Evolutionary conservation across 2,329 filamentous ascomycete genomes (phyloP).

Genomic region (Colletotrichum kahawae): DNA sequence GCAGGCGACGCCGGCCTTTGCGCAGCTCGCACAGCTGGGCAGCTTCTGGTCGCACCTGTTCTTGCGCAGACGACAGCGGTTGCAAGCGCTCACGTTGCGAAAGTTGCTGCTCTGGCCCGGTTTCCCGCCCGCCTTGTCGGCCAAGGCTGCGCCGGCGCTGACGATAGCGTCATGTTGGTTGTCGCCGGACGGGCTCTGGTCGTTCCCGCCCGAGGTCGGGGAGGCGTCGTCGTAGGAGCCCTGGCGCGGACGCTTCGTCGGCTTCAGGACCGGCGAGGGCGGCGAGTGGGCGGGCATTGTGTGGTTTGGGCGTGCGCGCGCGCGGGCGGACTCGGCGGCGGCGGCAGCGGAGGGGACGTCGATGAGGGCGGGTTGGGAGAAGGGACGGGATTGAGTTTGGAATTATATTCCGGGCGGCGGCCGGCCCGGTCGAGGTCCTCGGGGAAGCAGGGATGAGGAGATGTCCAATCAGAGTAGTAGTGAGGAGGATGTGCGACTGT

Average conservation of each 20-base stretch:
- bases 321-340: background rate
- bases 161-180: constrained; percentile 28
- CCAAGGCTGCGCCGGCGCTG: constrained; percentile 31
- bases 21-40: constrained; percentile 88
- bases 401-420: background rate
- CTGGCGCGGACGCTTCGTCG: constrained; percentile 63
- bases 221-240: constrained; percentile 49
- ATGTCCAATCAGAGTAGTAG: background rate
- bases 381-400: background rate
- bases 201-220: constrained; percentile 38
- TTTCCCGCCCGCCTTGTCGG: constrained; percentile 40
- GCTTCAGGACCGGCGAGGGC: constrained; percentile 55
- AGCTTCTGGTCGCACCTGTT: constrained; percentile 94
- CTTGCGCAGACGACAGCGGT: constrained; percentile 89
- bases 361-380: background rate
- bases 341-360: background rate
- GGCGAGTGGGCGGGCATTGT: constrained; percentile 53
- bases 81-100: constrained; percentile 92
- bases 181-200: constrained; percentile 36
- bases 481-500: background rate
- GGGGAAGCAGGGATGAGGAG: background rate
- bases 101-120: constrained; percentile 70
- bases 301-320: background rate
- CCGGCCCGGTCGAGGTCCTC: constrained; percentile 7
- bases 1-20: constrained; percentile 89